Evolutionary conservation across 176 grass and related monocot species (phyloP).

Genomic region (Hsuehochloa calcarea): DNA sequence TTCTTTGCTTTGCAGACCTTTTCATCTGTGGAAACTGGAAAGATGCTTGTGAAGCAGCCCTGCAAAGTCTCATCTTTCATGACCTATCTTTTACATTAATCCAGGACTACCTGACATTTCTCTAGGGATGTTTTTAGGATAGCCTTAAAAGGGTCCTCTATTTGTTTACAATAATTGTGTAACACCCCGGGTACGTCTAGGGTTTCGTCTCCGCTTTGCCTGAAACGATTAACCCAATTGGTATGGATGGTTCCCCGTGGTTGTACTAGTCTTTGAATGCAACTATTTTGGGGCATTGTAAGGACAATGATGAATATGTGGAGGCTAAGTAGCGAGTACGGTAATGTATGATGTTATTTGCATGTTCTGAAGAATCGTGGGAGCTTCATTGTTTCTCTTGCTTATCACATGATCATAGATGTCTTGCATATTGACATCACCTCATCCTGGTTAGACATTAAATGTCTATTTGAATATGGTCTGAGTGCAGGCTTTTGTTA

Average conservation of each 20-base stretch:
- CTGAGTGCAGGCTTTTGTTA: slow-evolving; percentile 76
- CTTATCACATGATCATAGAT: background rate
- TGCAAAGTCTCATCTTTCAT: no score
- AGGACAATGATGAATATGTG: background rate
- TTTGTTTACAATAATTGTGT: background rate
- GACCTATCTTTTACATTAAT: no score
- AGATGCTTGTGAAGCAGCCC: background rate
- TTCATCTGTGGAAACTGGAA: background rate
- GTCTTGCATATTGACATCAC: background rate
- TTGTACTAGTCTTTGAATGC: no score
- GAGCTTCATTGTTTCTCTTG: background rate
- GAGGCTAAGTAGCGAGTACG: no score
- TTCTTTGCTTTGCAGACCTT: background rate
- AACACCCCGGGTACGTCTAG: background rate
- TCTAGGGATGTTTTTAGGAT: background rate
- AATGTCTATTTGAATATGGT: background rate
- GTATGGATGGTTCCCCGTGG: background rate
- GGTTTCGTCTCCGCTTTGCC: background rate
- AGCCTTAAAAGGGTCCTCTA: background rate
- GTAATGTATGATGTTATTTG: background rate
- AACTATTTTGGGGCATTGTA: background rate
- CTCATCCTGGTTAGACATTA: no score
- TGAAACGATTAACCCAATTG: background rate
- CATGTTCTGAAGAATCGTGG: background rate
- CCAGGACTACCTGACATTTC: background rate